These are phyloP conservation scores for Fusarium haematococcum DNA, from an alignment of 2,329 filamentous ascomycete species.

Conservation along the genomic window DNA sequence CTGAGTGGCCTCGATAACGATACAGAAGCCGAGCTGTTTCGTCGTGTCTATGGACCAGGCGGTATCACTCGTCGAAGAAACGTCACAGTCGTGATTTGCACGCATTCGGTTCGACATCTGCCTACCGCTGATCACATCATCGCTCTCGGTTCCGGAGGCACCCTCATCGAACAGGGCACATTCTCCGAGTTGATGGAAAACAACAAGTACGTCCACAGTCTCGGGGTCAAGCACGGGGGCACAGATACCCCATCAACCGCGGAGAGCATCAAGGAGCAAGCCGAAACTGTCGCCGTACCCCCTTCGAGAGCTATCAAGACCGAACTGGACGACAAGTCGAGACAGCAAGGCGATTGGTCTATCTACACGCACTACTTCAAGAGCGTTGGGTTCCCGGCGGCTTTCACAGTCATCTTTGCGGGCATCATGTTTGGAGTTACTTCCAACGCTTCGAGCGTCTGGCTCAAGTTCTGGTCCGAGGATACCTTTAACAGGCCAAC, in stretches of 20 bases:
- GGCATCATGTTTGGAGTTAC: conserved; percentile 43
- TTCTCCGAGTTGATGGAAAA: conserved; percentile 46
- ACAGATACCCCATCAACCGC: neutral
- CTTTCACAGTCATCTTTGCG: conserved; percentile 36
- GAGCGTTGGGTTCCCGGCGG: conserved; percentile 36
- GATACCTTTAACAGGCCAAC: conserved; percentile 41
- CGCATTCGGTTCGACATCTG: conserved; percentile 48
- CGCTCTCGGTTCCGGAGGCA: conserved; percentile 56
- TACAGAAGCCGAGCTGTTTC: conserved; percentile 58
- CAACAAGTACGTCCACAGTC: conserved; percentile 53
- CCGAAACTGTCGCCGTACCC: neutral
- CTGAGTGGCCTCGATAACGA: conserved; percentile 58
- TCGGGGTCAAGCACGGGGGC: conserved; percentile 47
- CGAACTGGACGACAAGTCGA: conserved; percentile 36
- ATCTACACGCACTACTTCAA: conserved; percentile 52
- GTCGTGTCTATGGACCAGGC: conserved; percentile 53
- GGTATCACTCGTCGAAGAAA: conserved; percentile 54
- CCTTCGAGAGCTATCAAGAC: neutral
- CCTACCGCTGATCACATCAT: conserved; percentile 60
- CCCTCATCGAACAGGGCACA: conserved; percentile 55
- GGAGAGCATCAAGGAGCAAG: neutral
- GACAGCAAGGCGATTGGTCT: conserved; percentile 47
- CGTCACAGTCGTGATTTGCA: conserved; percentile 56
- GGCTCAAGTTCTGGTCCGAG: conserved; percentile 57
- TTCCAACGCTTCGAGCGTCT: conserved; percentile 49